These are phyloP conservation scores for Phallus indusiatus DNA, from an alignment of 768 basidiomycete genomes.

Conservation along the genomic window DNA sequence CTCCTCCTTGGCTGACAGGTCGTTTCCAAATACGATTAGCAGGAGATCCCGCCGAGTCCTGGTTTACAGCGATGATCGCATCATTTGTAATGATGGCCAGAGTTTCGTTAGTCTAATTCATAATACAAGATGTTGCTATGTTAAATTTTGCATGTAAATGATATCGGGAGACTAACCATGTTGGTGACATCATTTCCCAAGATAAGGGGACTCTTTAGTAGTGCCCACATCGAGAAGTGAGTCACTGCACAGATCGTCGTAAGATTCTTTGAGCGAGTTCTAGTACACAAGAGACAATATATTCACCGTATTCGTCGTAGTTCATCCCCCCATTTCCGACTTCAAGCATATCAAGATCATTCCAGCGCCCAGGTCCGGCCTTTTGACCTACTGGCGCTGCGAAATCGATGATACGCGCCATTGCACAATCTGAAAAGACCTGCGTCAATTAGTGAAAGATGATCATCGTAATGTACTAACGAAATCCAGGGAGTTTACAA, in stretches of 20 bases:
- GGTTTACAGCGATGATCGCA: conserved; percentile 27
- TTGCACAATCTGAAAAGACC: conserved; percentile 9
- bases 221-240: conserved; percentile 33
- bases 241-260: conserved; percentile 19
- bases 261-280: too few species aligned
- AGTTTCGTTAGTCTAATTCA: conserved; percentile 24
- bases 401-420: conserved; percentile 27
- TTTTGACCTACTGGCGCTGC: conserved; percentile 28
- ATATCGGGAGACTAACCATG: conserved; percentile 20
- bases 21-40: conserved; percentile 27
- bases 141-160: background rate
- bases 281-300: background rate
- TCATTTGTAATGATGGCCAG: conserved; percentile 29
- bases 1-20: conserved; percentile 19
- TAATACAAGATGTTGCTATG: background rate
- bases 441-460: background rate
- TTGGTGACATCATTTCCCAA: conserved; percentile 30
- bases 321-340: conserved; percentile 28
- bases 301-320: conserved; percentile 28
- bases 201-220: conserved; percentile 34
- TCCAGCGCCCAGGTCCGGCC: conserved; percentile 26
- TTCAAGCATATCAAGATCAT: conserved; percentile 32
- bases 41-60: conserved; percentile 23
- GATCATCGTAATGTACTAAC: conserved; percentile 16
- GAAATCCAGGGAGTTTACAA: conserved; percentile 29